These are phyloP conservation scores for Neurospora sp. DNA, from an alignment of 495 filamentous ascomycete species.

Conservation along the genomic window DNA sequence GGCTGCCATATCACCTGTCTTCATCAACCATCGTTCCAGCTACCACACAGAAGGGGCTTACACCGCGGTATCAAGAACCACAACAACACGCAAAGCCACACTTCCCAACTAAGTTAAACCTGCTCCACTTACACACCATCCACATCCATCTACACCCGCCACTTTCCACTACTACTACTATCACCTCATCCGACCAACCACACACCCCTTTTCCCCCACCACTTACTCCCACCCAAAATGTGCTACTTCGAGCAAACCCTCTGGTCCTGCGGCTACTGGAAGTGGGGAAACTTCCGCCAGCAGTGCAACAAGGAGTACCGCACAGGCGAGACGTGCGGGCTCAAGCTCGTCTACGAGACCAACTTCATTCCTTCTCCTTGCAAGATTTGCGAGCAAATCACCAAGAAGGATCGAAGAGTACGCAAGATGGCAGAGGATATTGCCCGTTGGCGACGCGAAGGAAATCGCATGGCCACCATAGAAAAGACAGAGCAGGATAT, in stretches of 20 bases:
- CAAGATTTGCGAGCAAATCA: conserved; percentile 82
- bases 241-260: conserved; percentile 56
- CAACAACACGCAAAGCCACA: not conserved
- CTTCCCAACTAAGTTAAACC: not conserved
- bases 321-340: conserved; percentile 95
- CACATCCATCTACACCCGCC: not conserved
- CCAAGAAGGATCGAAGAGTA: conserved; percentile 73
- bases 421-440: conserved; percentile 68
- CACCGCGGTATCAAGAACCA: not conserved
- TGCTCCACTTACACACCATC: not conserved
- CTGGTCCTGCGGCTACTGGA: conserved; percentile 77
- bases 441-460: conserved; percentile 68
- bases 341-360: conserved; percentile 77
- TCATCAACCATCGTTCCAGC: not conserved
- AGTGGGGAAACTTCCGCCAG: conserved; percentile 89
- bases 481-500: conserved; percentile 62
- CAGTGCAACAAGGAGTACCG: conserved; percentile 96
- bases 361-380: conserved; percentile 51
- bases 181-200: not conserved
- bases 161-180: not conserved
- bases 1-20: not conserved
- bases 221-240: conserved; percentile 30
- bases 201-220: not conserved
- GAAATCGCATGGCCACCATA: conserved; percentile 68
- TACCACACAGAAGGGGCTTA: not conserved